Evolutionary conservation across 148 eudicot genomes (phyloP).

Genomic region (Diospyros kaki): DNA sequence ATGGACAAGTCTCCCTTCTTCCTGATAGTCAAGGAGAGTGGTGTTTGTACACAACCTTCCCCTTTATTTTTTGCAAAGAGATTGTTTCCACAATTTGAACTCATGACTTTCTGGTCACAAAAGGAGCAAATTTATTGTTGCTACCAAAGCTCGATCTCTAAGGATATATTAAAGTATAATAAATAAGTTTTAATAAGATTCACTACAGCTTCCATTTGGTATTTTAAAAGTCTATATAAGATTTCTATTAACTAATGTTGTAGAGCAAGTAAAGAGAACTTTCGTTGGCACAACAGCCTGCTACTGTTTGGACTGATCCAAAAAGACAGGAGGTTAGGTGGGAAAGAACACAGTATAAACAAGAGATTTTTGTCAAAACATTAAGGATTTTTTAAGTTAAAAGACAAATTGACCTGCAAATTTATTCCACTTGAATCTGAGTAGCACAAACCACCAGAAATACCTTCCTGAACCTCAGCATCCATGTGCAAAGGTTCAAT

Average conservation of each 20-base stretch:
- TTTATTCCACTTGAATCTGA: constrained; percentile 81
- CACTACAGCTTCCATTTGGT: too few species aligned
- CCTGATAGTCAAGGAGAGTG: too few species aligned
- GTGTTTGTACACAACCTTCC: too few species aligned
- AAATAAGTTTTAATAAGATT: too few species aligned
- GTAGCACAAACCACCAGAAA: constrained; percentile 86
- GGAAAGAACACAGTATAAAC: not conserved
- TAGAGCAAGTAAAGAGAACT: not conserved
- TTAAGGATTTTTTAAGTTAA: not conserved
- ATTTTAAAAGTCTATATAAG: too few species aligned
- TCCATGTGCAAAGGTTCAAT: constrained; percentile 52
- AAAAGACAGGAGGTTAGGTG: not conserved
- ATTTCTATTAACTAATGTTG: not conserved
- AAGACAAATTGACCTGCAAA: constrained; percentile 64
- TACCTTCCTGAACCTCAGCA: constrained; percentile 64
- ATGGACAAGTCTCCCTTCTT: too few species aligned
- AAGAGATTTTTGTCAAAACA: constrained; percentile 11
- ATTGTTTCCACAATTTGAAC: too few species aligned
- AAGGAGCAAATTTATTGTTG: too few species aligned
- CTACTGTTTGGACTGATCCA: not conserved
- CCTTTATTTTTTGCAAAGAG: too few species aligned
- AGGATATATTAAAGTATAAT: too few species aligned
- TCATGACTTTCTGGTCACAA: too few species aligned
- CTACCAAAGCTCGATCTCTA: too few species aligned
- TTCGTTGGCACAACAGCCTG: not conserved